These are phyloP conservation scores for Trichoderma orchidacearum DNA, from an alignment of 495 filamentous ascomycete genomes.

Conservation along the genomic window DNA sequence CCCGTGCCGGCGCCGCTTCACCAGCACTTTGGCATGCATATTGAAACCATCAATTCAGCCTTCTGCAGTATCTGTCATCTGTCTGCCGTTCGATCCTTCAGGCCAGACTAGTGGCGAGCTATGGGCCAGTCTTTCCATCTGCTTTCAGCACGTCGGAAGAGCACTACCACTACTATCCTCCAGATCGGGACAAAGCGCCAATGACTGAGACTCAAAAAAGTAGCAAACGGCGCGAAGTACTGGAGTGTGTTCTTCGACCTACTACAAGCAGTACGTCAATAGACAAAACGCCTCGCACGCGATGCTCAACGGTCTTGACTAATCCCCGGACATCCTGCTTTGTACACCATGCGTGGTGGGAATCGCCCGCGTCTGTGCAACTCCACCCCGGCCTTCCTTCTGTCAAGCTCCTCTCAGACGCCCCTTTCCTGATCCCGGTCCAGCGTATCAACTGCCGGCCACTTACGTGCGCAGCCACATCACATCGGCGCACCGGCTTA, in stretches of 20 bases:
- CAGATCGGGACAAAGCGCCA: no score
- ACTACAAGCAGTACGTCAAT: no score
- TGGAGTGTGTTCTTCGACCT: no score
- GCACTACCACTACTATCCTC: no score
- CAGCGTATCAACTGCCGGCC: neutral
- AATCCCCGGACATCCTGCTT: no score
- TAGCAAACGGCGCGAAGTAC: no score
- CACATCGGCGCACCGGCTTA: neutral
- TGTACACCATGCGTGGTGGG: neutral
- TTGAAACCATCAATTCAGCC: neutral
- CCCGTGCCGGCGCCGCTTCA: neutral
- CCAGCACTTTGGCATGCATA: neutral
- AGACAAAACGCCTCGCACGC: neutral
- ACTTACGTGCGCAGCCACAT: neutral
- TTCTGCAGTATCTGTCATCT: no score
- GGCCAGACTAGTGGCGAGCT: no score
- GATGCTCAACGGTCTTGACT: neutral
- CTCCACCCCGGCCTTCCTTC: neutral
- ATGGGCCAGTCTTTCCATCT: no score
- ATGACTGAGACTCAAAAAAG: no score
- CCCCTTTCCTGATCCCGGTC: neutral
- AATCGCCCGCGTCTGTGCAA: neutral
- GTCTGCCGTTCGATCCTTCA: no score
- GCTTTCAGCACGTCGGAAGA: no score
- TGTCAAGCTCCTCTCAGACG: neutral